Evolutionary conservation across 345 rosid species (phyloP).

Genomic region (Schrenkiella parvula): DNA sequence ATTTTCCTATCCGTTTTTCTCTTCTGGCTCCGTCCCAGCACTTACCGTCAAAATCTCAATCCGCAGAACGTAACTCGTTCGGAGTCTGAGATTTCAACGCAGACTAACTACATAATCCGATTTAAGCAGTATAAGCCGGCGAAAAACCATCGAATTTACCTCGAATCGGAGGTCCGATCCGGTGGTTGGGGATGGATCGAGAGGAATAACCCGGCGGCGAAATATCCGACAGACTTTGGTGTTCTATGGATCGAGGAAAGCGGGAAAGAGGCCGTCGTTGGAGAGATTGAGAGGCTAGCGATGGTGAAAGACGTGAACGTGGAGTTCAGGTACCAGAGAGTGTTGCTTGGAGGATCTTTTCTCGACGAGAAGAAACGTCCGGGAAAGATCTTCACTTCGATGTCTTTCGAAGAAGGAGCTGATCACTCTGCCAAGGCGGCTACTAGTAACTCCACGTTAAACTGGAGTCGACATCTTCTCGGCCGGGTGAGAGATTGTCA

Average conservation of each 20-base stretch:
- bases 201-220: slow-evolving; percentile 69
- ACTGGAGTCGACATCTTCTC: slow-evolving; percentile 74
- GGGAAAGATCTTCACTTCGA: slow-evolving; percentile 79
- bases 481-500: slow-evolving; percentile 44
- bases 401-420: slow-evolving; percentile 72
- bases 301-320: slow-evolving; percentile 77
- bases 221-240: slow-evolving; percentile 82
- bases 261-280: slow-evolving; percentile 41
- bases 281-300: slow-evolving; percentile 55
- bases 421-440: slow-evolving; percentile 23
- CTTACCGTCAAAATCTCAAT: slow-evolving; percentile 23
- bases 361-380: slow-evolving; percentile 67
- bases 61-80: slow-evolving; percentile 21
- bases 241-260: slow-evolving; percentile 56
- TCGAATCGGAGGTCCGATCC: slow-evolving; percentile 48
- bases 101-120: slow-evolving; percentile 64
- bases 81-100: not conserved
- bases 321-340: slow-evolving; percentile 66
- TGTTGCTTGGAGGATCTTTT: slow-evolving; percentile 57
- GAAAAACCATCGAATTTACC: slow-evolving; percentile 51
- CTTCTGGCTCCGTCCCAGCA: slow-evolving; percentile 38
- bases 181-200: slow-evolving; percentile 89
- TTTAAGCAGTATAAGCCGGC: slow-evolving; percentile 61
- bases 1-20: slow-evolving; percentile 25
- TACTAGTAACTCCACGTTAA: slow-evolving; percentile 58